Evolutionary conservation across 2,329 filamentous ascomycete genomes (phyloP).

Genomic region (Rhytidhysteron rufulum): DNA sequence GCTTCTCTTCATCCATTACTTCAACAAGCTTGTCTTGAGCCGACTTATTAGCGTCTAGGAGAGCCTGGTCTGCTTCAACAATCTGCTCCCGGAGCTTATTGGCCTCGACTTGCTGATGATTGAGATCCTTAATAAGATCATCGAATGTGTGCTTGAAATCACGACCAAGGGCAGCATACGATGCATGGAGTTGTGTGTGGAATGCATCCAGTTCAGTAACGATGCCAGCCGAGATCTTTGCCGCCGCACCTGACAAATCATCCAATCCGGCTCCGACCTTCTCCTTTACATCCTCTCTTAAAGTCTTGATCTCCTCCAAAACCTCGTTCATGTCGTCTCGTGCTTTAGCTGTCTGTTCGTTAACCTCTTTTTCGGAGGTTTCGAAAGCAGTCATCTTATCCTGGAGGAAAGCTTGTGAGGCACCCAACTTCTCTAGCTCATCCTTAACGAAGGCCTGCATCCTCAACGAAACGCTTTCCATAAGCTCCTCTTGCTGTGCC

Average conservation of each 20-base stretch:
- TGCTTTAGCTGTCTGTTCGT: slow-evolving; percentile 63
- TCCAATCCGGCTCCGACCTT: slow-evolving; percentile 81
- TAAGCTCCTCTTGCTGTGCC: slow-evolving; percentile 65
- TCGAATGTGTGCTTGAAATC: slow-evolving; percentile 88
- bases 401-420: slow-evolving; percentile 67
- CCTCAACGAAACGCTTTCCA: slow-evolving; percentile 63
- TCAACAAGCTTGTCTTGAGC: slow-evolving; percentile 65
- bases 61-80: slow-evolving; percentile 62
- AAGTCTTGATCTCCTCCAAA: slow-evolving; percentile 84
- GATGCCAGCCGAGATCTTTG: slow-evolving; percentile 85
- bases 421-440: slow-evolving; percentile 68
- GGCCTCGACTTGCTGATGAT: slow-evolving; percentile 72
- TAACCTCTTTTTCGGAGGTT: slow-evolving; percentile 63
- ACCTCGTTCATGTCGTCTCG: slow-evolving; percentile 88
- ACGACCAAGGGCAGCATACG: slow-evolving; percentile 76
- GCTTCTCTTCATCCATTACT: slow-evolving; percentile 71
- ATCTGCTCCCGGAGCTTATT: slow-evolving; percentile 70
- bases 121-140: slow-evolving; percentile 69
- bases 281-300: slow-evolving; percentile 82
- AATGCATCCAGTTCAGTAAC: slow-evolving; percentile 81
- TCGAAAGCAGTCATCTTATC: slow-evolving; percentile 66
- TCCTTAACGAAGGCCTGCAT: slow-evolving; percentile 74
- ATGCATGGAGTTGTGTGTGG: slow-evolving; percentile 74
- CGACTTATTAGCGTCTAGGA: slow-evolving; percentile 64
- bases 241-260: slow-evolving; percentile 76